Percentiles rank a stretch among this genome's conserved stretches.
Conservation (phyloP, 257 asterid genomes). For the Oldenlandia corymbosa region DNA sequence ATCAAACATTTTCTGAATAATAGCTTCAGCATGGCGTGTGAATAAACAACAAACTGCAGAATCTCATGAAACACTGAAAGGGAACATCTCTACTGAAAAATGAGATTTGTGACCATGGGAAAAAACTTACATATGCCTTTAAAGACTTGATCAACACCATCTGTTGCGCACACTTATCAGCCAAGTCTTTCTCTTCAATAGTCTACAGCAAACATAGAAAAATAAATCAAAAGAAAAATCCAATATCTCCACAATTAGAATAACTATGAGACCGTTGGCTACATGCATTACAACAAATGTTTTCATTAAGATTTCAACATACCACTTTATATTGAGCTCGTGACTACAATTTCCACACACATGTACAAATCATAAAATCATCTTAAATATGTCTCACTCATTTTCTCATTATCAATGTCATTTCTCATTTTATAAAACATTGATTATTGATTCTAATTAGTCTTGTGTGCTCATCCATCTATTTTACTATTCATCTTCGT, state of each 20-base stretch:
- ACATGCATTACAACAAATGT: too few relatives aligned
- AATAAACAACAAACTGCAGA: neutral
- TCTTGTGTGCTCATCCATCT: too few relatives aligned
- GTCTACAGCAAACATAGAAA: constrained; percentile 48
- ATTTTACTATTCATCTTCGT: too few relatives aligned
- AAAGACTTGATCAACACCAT: constrained; percentile 59
- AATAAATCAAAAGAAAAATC: constrained; percentile 13
- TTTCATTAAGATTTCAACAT: too few relatives aligned
- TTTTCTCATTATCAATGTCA: too few relatives aligned
- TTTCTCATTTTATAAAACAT: too few relatives aligned
- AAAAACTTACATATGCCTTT: constrained; percentile 57
- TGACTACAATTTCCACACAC: too few relatives aligned
- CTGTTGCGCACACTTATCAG: constrained; percentile 48
- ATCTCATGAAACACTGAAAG: neutral
- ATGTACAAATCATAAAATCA: too few relatives aligned
- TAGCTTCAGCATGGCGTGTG: neutral
- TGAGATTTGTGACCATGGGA: constrained; percentile 4
- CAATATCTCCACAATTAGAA: neutral
- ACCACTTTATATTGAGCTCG: too few relatives aligned
- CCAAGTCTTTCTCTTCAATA: constrained; percentile 54
- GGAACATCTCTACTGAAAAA: neutral
- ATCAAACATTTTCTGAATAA: neutral
- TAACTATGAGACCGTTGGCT: neutral
- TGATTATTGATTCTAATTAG: too few relatives aligned
- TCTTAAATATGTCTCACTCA: too few relatives aligned